Evolutionary conservation across 2,329 filamentous ascomycete genomes (phyloP), one percentile per base, ranked within the genome.

Genomic region (Eutypa lata): DNA sequence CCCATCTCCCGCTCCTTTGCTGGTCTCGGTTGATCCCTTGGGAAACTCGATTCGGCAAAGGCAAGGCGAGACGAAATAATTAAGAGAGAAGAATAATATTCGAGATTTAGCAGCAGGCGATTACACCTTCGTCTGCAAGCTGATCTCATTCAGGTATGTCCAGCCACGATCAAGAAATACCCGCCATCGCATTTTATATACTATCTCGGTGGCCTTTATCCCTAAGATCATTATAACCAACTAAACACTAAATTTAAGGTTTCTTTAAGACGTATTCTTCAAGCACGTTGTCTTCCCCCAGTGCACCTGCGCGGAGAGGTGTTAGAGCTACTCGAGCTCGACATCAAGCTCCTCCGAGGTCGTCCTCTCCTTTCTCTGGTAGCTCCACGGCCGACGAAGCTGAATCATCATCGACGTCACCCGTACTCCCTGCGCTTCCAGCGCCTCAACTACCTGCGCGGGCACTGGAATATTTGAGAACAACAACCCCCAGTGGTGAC

Each of bases 21-120:
- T 45, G 22, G 21, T 21, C 10, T 11, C 42, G 13, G 42, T 26
- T 18, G 38, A 42, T 21, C 19, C 6, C 19, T 22, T 45, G 21
- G 42, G 16, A 45, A 26, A 45, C 7, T 45, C 42, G 16, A 24
- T 11, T 45, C 14, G 42, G 21, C 42, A 26, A 24, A 45, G 22
- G 26, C 26, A 28, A 24, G 42, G 22, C 42, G 13, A 24, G 22
- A 45, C 16, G 26, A 45, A 13, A 16, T 45, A 24, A 45, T 24
- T 19, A 19, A 18, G 18, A 42, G 38, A 42, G 38, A 42, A 21
- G 18, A 42, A 18, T 31, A 31, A 31, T 10, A 31, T 31, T 31
- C 56, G 79, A 82, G 79, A 76, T 70, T 77, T 78, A 80, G 81
- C 73, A 74, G 79, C 80, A 81, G 82, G 77, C 81, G 81, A 82